A percentile compares a stretch with the other conserved stretches of the same genome.
Evolutionary conservation across 768 basidiomycete genomes (phyloP).

Genomic region (Crassisporium funariophilum): DNA sequence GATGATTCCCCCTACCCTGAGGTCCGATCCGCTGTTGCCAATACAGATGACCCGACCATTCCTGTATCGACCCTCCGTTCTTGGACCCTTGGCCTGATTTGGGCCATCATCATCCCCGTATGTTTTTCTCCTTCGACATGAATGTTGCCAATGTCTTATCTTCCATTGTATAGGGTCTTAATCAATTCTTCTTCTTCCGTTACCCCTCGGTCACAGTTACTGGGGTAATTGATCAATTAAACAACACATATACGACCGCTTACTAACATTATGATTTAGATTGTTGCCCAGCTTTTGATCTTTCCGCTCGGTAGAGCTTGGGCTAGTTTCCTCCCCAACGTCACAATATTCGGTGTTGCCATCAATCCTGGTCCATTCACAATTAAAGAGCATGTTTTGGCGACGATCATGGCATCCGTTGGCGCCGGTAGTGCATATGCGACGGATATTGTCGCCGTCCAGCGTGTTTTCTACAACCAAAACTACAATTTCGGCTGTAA

Average conservation of each 20-base stretch:
- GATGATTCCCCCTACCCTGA: slow-evolving; percentile 77
- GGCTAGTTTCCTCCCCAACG: slow-evolving; percentile 54
- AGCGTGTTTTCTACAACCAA: slow-evolving; percentile 71
- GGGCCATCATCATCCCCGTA: slow-evolving; percentile 63
- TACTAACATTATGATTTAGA: slow-evolving; percentile 25
- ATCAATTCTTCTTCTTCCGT: slow-evolving; percentile 80
- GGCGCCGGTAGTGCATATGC: slow-evolving; percentile 63
- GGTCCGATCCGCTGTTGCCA: slow-evolving; percentile 68
- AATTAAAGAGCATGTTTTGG: slow-evolving; percentile 73
- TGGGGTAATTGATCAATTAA: slow-evolving; percentile 32
- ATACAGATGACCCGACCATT: slow-evolving; percentile 68
- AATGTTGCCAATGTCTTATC: neutral
- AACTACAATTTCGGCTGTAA: slow-evolving; percentile 58
- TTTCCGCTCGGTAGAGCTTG: slow-evolving; percentile 67
- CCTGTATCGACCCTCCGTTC: slow-evolving; percentile 65
- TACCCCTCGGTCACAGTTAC: slow-evolving; percentile 68
- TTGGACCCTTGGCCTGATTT: slow-evolving; percentile 73
- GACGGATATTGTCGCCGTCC: slow-evolving; percentile 77
- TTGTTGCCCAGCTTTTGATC: slow-evolving; percentile 70
- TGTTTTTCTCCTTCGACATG: slow-evolving; percentile 10
- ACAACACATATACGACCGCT: neutral
- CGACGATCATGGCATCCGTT: slow-evolving; percentile 52
- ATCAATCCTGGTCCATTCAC: slow-evolving; percentile 73
- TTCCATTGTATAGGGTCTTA: slow-evolving; percentile 43
- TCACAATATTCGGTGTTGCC: slow-evolving; percentile 51